Evolutionary conservation across 2,329 filamentous ascomycete genomes (phyloP), one percentile per base, ranked within the genome.

Genomic region (Fusarium pseudonygamai): DNA sequence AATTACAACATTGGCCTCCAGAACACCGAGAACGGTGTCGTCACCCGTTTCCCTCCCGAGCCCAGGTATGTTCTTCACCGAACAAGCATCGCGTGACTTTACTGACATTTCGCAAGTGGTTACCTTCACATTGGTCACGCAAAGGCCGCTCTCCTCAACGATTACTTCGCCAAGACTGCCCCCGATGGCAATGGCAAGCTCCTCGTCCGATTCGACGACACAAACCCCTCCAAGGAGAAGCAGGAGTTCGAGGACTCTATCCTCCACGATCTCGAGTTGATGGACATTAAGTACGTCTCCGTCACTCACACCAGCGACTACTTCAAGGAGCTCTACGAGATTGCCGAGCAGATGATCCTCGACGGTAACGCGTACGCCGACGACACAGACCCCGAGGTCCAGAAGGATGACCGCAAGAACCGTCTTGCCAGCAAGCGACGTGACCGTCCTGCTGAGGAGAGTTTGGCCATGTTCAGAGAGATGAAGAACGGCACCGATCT

Each of bases 191-290:
- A 92, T 69, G 96, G 96, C 78, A 97, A 93, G 78, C 87, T 99
- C 77, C 91, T 97, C 67, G 90, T 98, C 56, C 93, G 96, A 68
- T 96, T 99, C 79, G 96, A 99, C 81, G 96, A 99, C 80, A 99
- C 96, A 64, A 99, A 99, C 84, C 96, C 96, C 13, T 92, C 93
- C 68, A 98, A 98, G 83, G 96, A 99, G 87, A 98, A 97, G 86
- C 91, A 96, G 81, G 96, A 98, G 85, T 99, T 92, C 82, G 92
- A 98, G 81, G 95, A 98, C 83, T 89, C 95, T 10, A 99, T 99
- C 71, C 87, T 97, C 43, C 93, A 97, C 85, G 96, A 99, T 82
- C 89, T 98, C 57, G 91, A 91, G 56, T 88, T 98, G 60, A 94
- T 99, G 88, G 96, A 95, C 36, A 93, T 99, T 83, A 93, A 93